Base-by-base conservation (phyloP, 805 yeast genomes). In the Sugiyamaella lignohabitans region DNA sequence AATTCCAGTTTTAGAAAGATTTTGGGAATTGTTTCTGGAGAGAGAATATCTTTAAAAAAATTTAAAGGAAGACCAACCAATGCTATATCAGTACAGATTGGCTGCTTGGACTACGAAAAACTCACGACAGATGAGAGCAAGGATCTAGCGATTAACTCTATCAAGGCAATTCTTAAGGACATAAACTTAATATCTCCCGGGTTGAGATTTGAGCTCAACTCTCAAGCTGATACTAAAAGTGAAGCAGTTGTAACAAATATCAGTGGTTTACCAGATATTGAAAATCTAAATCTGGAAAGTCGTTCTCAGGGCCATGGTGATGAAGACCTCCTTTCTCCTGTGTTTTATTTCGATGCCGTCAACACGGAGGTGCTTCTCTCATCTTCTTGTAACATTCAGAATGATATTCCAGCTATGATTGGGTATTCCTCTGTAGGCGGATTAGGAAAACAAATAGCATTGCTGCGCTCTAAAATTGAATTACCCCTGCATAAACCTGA, bases 401-500 rank as follows among this genome's bases (percentile, higher is more conserved):
- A 42, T 20, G 53, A 44, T 17, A 16, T 43, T 6, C 53, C 58
- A 4, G 43, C 34, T n/a, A 27, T 34, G 2, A 43, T 56, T 19
- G 59, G 64, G 27, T 87, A 80, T 50, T 59, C 70, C 2, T 68
- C 72, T 18, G 78, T 93, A 4, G 98, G 98, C 16, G 99, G 98
- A 0, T 70, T 93, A 19, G 54, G 68, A 0, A 70, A 73, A 40
- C 87, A 87, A 54, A 78, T 89, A 17, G 69, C 71, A 3, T 58
- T 73, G 2, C 66, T 93, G 19, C 72, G 79, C 45, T 72, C 83
- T 4, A 78, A 89, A 0, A 78, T 89, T 5, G 84, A 84, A 45
- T 70, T 91, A 2, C 97, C 99, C 0, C 70, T 93, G 21, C 79
- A 81, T 50, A 78, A 78, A 47, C 95, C 97, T 0, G 73, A 75